These are phyloP conservation scores for Syzygium syzygioides DNA, from an alignment of 441 rosid species.

Conservation along the genomic window DNA sequence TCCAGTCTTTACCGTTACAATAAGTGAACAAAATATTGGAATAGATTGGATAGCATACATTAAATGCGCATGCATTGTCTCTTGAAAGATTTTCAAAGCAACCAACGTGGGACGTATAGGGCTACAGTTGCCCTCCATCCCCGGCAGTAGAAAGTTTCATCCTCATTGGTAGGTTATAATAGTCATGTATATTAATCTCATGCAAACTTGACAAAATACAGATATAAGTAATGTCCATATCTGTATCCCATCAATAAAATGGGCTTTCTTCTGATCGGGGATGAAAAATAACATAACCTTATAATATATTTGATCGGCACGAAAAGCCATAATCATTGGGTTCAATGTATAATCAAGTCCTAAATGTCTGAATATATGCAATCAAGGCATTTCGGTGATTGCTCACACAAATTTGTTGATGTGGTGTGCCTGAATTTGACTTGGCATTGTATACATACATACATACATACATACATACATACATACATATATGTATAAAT, in stretches of 20 bases:
- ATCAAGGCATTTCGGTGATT: background rate
- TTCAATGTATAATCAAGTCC: too few species aligned
- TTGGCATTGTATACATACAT: background rate
- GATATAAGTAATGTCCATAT: background rate
- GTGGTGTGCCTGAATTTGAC: background rate
- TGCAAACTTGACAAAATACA: background rate
- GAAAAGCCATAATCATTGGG: too few species aligned
- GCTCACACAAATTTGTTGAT: background rate
- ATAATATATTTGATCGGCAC: background rate
- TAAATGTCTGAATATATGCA: too few species aligned
- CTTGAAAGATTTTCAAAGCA: background rate
- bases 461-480: too few species aligned
- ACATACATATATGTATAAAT: too few species aligned
- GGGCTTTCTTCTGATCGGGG: background rate
- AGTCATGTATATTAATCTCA: too few species aligned
- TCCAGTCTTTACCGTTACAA: background rate
- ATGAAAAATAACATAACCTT: background rate
- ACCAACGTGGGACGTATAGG: background rate
- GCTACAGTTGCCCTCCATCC: background rate
- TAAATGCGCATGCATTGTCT: background rate
- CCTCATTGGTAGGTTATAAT: background rate
- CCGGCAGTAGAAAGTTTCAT: background rate
- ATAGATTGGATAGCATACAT: background rate
- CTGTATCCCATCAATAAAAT: background rate
- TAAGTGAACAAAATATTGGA: background rate